A percentile compares a stretch with the other conserved stretches of the same genome.
These are phyloP conservation scores for Closterium sp. DNA, from an alignment of 139 green algal genomes.

Conservation along the genomic window DNA sequence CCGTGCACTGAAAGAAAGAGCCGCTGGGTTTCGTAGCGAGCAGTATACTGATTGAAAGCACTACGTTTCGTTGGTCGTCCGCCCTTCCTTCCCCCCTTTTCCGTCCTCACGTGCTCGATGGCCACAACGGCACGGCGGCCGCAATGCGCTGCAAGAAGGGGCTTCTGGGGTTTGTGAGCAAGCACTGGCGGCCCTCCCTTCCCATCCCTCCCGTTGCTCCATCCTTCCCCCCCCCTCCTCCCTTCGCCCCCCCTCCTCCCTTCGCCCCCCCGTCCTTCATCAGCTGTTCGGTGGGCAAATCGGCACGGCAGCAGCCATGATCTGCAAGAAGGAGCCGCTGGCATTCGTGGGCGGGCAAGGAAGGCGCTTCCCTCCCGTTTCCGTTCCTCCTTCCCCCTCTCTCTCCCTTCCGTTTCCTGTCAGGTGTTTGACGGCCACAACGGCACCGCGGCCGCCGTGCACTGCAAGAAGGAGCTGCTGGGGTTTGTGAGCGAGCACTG, in stretches of 20 bases:
- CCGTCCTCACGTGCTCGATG: slow-evolving; percentile 65
- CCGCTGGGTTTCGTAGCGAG: slow-evolving; percentile 1
- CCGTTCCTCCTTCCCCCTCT: too few relatives aligned
- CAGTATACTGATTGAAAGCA: too few relatives aligned
- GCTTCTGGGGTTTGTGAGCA: background rate
- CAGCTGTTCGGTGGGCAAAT: slow-evolving; percentile 72
- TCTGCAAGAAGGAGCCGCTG: slow-evolving; percentile 13
- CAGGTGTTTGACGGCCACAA: slow-evolving; percentile 72
- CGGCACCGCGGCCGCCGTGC: slow-evolving; percentile 35
- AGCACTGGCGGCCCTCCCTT: background rate
- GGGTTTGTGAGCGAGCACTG: background rate
- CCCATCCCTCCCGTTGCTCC: background rate
- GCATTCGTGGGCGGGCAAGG: background rate
- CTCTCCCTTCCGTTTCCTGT: background rate
- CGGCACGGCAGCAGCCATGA: slow-evolving; percentile 33
- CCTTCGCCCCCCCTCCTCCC: too few relatives aligned
- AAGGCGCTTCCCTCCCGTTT: too few relatives aligned
- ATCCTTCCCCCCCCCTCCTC: background rate
- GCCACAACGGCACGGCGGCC: slow-evolving; percentile 60
- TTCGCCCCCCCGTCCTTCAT: too few relatives aligned
- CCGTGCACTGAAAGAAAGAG: slow-evolving; percentile 1
- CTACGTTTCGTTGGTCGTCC: too few relatives aligned
- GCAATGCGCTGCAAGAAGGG: slow-evolving; percentile 1
- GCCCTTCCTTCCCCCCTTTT: too few relatives aligned
- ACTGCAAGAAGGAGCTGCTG: slow-evolving; percentile 12